Base-by-base conservation (phyloP, 1,284 basidiomycete genomes). In the Papiliotrema flavescens region DNA sequence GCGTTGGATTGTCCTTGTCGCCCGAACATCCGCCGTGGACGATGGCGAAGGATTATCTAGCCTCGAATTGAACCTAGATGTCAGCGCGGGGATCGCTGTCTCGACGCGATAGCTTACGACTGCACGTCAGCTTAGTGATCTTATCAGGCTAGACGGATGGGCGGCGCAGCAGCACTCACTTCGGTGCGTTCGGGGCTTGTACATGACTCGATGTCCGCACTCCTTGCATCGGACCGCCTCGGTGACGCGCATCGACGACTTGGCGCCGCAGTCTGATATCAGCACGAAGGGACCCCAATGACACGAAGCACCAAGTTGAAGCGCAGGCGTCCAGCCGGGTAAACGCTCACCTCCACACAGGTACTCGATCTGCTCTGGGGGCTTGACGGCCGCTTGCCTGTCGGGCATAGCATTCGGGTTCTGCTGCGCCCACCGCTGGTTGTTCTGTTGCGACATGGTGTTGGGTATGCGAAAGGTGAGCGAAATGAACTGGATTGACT, bases 131-230 rank as follows among this genome's bases (percentile, higher is more conserved):
- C 45, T 22, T n/a, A 32, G 28, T 11, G 28, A 6, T 32, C 28
- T 32, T 5, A 32, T 5, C 28, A 11, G 28, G 5, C 17, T 54
- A 23, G 47, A 20, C 15, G 47, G n/a, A n/a, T 14, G 41, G n/a
- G 15, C 11, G 44, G 20, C 32, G 28, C 11, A 40, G 35, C 20
- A 32, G 34, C 4, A 85, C 90, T 74, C 73, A 98, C 95, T 96
- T 80, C 91, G 82, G 73, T 86, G 90, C 20, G 94, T 97, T 66
- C 95, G 81, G 78, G 96, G 96, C 80, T 98, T 98, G 81, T 97
- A 98, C 91, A 98, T 96, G 75, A 98, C 94, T 61, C 95, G 86
- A 76, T 97, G 95, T 2, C 95, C 95, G 71, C 95, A 98, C 75
- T 98, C 93, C 66, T 89, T 84, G 79, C 95, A 98, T 54, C 95